phyloP scores from a whole-genome alignment of 306 rosid species.

The Vigna unguiculata region DNA sequence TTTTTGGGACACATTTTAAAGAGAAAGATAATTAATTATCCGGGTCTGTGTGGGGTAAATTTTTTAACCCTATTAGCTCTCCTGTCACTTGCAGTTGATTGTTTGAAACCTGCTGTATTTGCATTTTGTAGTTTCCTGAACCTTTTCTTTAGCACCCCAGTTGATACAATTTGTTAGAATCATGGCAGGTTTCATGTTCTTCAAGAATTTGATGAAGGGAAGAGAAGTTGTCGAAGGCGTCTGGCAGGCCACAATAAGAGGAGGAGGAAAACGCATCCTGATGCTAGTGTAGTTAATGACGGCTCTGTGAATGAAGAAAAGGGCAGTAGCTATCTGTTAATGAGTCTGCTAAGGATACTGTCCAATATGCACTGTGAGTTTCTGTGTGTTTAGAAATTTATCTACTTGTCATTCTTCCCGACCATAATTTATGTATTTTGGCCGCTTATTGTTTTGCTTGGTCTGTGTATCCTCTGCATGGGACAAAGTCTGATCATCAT shows the following conservation, averaged over 20 bases:
- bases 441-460: conserved; percentile 18
- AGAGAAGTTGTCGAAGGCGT: conserved; percentile 96
- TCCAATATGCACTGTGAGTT: conserved; percentile 87
- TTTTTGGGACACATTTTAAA: conserved; percentile 4
- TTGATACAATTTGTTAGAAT: conserved; percentile 45
- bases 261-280: conserved; percentile 89
- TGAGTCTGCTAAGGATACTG: conserved; percentile 82
- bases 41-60: background rate
- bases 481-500: conserved; percentile 15
- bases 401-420: conserved; percentile 31
- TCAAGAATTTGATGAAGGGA: conserved; percentile 97
- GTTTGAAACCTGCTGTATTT: conserved; percentile 8
- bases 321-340: conserved; percentile 74
- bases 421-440: conserved; percentile 6
- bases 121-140: conserved; percentile 25
- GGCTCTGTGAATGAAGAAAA: conserved; percentile 73
- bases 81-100: conserved; percentile 20
- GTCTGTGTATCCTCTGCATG: conserved; percentile 4
- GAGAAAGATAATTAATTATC: conserved; percentile 33
- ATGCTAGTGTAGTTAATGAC: conserved; percentile 60
- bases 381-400: conserved; percentile 24
- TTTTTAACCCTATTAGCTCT: background rate
- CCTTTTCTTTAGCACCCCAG: conserved; percentile 38
- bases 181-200: conserved; percentile 93
- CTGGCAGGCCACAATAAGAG: conserved; percentile 94